These are phyloP conservation scores for Echium plantagineum DNA, from an alignment of 257 asterid species.

Conservation along the genomic window DNA sequence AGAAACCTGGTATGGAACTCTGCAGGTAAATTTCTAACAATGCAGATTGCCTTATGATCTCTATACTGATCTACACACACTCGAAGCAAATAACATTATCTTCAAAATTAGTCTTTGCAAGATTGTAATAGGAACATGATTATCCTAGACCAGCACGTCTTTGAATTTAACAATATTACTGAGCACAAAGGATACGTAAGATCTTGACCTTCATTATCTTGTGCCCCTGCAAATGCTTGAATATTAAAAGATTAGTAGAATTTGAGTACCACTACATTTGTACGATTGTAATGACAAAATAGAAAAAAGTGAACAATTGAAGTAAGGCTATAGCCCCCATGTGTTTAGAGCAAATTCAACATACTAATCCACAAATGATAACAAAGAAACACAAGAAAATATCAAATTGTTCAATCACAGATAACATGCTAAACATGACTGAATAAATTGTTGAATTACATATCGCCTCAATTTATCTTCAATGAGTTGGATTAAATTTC, in stretches of 20 bases:
- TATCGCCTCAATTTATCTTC: no score
- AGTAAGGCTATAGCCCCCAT: neutral
- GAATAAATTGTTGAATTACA: no score
- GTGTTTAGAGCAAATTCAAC: neutral
- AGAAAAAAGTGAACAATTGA: neutral
- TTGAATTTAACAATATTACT: no score
- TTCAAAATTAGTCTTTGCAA: no score
- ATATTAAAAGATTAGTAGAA: no score
- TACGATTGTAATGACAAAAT: neutral
- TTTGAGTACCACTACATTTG: no score
- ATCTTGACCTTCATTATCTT: conserved; percentile 74
- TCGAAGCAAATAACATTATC: neutral
- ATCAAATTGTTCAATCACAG: neutral
- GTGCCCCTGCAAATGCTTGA: conserved; percentile 32
- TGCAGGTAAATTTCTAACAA: neutral
- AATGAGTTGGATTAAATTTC: no score
- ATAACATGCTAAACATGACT: no score
- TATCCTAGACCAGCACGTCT: neutral
- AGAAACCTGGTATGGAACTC: neutral
- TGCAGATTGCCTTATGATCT: neutral
- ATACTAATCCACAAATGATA: neutral
- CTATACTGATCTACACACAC: neutral
- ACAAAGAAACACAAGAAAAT: no score
- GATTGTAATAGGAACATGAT: no score
- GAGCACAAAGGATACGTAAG: conserved; percentile 49